A percentile compares a stretch with the other conserved stretches of the same genome.
phyloP scores from a whole-genome alignment of 2,329 filamentous ascomycete genomes.

The Calonectria pauciramosa region DNA sequence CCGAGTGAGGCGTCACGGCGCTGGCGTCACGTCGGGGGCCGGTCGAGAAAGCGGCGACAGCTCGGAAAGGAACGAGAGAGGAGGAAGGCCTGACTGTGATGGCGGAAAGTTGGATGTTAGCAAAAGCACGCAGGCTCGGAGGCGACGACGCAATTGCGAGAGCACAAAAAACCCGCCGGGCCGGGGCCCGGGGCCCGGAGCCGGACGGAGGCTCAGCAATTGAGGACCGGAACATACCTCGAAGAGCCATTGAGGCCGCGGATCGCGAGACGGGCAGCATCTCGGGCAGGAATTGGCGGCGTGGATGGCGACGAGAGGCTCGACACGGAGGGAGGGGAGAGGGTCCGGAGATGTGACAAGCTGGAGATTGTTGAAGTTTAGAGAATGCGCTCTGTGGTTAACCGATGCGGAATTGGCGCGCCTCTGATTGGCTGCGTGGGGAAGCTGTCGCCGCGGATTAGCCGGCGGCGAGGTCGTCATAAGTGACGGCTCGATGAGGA shows the following conservation, averaged over 20 bases:
- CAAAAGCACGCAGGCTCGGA: not conserved
- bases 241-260: slow-evolving; percentile 65
- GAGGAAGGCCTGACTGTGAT: slow-evolving; percentile 74
- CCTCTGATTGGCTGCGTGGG: slow-evolving; percentile 14
- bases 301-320: slow-evolving; percentile 35
- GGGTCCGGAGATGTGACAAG: slow-evolving; percentile 32
- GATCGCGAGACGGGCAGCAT: slow-evolving; percentile 66
- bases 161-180: slow-evolving; percentile 39
- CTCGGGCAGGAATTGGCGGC: slow-evolving; percentile 37
- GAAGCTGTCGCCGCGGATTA: slow-evolving; percentile 13
- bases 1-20: slow-evolving; percentile 66
- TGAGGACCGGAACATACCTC: slow-evolving; percentile 56
- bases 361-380: slow-evolving; percentile 47
- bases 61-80: slow-evolving; percentile 74
- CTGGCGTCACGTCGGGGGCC: slow-evolving; percentile 75
- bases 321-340: slow-evolving; percentile 37
- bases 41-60: slow-evolving; percentile 74
- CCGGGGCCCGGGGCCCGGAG: not conserved
- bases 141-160: slow-evolving; percentile 16
- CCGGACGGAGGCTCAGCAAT: not conserved
- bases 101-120: slow-evolving; percentile 14
- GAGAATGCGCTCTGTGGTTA: slow-evolving; percentile 25
- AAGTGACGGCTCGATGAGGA: not conserved
- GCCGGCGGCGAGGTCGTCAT: not conserved
- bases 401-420: slow-evolving; percentile 21